Percentiles rank a stretch among this genome's conserved stretches.
These are phyloP conservation scores for Mrakia frigida DNA, from an alignment of 768 basidiomycete genomes.

Conservation along the genomic window DNA sequence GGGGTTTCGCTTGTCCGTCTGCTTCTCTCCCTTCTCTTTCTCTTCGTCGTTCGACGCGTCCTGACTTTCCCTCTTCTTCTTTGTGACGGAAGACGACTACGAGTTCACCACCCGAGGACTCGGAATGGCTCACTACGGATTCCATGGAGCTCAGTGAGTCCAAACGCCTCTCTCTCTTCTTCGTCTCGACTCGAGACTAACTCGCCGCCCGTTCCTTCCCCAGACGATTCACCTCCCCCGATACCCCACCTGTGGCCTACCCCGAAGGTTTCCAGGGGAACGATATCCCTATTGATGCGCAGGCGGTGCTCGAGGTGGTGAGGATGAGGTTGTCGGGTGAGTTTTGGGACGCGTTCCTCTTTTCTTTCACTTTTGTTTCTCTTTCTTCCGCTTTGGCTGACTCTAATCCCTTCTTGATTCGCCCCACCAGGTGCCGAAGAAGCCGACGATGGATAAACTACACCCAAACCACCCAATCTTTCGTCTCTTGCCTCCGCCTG, in stretches of 20 bases:
- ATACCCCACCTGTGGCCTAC: slow-evolving; percentile 63
- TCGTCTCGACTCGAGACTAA: background rate
- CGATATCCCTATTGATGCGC: slow-evolving; percentile 74
- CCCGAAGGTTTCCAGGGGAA: slow-evolving; percentile 91
- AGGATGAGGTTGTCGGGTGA: slow-evolving; percentile 14
- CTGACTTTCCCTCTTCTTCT: slow-evolving; percentile 49
- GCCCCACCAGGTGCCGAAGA: slow-evolving; percentile 21
- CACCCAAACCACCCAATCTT: background rate
- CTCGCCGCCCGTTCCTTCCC: background rate
- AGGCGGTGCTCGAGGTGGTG: slow-evolving; percentile 47
- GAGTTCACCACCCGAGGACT: slow-evolving; percentile 25
- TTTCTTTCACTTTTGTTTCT: background rate
- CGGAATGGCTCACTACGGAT: slow-evolving; percentile 72
- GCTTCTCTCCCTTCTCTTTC: background rate
- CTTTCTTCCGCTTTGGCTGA: background rate
- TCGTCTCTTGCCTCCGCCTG: background rate
- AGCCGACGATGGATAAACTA: slow-evolving; percentile 22
- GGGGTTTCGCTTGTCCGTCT: slow-evolving; percentile 59
- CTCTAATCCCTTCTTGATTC: background rate
- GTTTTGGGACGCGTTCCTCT: background rate
- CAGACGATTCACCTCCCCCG: slow-evolving; percentile 67
- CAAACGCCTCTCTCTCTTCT: background rate
- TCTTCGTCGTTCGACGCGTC: background rate
- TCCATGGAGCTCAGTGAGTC: slow-evolving; percentile 69
- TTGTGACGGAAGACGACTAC: slow-evolving; percentile 7